Evolutionary conservation across 257 asterid genomes (phyloP).

Genomic region (Jaltomata sinuosa): DNA sequence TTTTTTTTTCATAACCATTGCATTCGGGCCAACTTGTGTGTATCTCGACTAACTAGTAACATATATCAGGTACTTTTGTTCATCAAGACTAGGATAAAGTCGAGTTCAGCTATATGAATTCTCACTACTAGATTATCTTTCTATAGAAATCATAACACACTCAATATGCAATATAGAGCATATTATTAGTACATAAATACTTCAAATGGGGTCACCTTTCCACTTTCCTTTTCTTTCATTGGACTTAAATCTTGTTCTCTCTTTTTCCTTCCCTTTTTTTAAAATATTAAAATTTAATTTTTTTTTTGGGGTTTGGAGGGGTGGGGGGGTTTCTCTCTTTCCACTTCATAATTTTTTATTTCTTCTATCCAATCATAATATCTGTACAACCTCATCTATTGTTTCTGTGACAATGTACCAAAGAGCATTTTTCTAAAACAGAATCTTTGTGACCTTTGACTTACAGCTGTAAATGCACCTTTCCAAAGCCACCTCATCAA

Average conservation of each 20-base stretch:
- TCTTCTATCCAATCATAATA: not conserved
- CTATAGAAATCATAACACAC: not conserved
- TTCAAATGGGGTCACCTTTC: not conserved
- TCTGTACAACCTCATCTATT: not conserved
- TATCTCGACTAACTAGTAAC: too few relatives aligned
- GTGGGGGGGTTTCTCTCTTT: not conserved
- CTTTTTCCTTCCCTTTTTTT: not conserved
- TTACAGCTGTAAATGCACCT: not conserved
- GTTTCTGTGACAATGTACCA: not conserved
- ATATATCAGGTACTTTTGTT: too few relatives aligned
- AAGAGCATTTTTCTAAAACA: not conserved
- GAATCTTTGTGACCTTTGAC: slow-evolving; percentile 7
- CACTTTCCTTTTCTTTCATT: not conserved
- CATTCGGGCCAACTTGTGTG: too few relatives aligned
- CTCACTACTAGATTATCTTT: not conserved
- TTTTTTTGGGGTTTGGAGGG: too few relatives aligned
- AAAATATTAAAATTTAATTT: not conserved
- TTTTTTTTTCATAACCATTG: too few relatives aligned
- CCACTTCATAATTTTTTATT: not conserved
- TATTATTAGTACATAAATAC: not conserved
- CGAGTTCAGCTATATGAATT: too few relatives aligned
- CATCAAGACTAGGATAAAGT: too few relatives aligned
- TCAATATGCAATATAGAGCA: not conserved
- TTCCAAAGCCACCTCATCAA: not conserved
- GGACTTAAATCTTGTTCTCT: not conserved